Percentiles rank a stretch among this genome's conserved stretches.
These are phyloP conservation scores for Phytophthora pini DNA, from an alignment of 352 stramenopile genomes.

Conservation along the genomic window DNA sequence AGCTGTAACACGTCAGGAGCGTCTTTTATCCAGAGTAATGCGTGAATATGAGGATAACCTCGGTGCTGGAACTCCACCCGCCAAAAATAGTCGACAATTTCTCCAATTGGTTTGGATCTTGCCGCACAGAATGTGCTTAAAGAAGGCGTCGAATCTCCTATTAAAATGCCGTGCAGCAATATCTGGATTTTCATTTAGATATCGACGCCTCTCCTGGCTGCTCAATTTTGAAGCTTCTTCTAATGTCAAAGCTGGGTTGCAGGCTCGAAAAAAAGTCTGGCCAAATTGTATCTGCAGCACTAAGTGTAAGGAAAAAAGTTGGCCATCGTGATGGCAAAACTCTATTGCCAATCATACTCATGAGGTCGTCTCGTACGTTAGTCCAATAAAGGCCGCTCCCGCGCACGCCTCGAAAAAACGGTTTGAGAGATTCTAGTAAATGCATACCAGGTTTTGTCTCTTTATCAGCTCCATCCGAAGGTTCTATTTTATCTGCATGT, in stretches of 20 bases:
- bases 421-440: not conserved
- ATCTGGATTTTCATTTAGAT: conserved; percentile 19
- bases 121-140: conserved; percentile 9
- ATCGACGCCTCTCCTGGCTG: not conserved
- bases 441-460: not conserved
- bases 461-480: too few relatives aligned
- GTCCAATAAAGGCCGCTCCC: not conserved
- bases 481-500: too few relatives aligned
- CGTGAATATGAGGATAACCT: conserved; percentile 31
- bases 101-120: conserved; percentile 8
- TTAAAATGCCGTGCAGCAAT: conserved; percentile 29
- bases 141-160: conserved; percentile 26
- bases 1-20: conserved; percentile 16
- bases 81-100: conserved; percentile 34
- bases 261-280: conserved; percentile 1
- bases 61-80: conserved; percentile 25
- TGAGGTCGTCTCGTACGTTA: not conserved
- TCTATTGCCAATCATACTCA: conserved; percentile 1
- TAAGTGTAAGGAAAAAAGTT: conserved; percentile 1
- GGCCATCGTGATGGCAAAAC: not conserved
- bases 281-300: conserved; percentile 3
- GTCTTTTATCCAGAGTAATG: conserved; percentile 25
- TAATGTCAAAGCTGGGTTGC: not conserved
- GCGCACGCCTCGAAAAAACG: not conserved
- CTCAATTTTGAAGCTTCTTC: not conserved